Base-by-base conservation (phyloP, 2,329 filamentous ascomycete genomes). In the Emmonsiellopsis sp. region DNA sequence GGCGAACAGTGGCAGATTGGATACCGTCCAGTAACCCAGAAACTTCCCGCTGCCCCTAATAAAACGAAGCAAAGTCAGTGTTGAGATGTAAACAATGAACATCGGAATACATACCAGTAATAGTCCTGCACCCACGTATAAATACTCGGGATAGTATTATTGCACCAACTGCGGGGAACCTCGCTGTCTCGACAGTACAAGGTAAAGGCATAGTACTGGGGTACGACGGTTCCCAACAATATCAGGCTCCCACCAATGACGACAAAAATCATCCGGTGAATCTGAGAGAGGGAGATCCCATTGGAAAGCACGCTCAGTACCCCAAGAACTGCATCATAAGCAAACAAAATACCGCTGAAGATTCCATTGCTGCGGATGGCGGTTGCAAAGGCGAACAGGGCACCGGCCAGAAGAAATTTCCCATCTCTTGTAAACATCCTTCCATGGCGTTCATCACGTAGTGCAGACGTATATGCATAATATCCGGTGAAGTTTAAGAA, bases 91-190 rank as follows among this genome's bases (percentile, higher is more conserved):
- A 32, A 21, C 21, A 14, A 21, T 21, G 6, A 2, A 6, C 13
- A 21, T 13, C 11, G 5, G n/a, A 32, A 42, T 13, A 69, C 82
- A 68, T 77, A 95, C 91, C 93, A 98, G 70, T 98, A 97, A 62
- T 87, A 77, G 45, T 78, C 77, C 66, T 98, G 93, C 2, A 97
- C 92, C 75, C 87, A 97, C 0, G 83, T 79, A 70, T 95, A 97
- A 56, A 98, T 91, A 66, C 89, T 95, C 3, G 93, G 93, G 10
- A 91, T 58, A n/a, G 71, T 67, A 14, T 74, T 77, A 17, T 69
- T 65, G 67, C 93, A 98, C 93, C 93, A 98, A 3, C 83, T 80
- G 53, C 87, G 74, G 52, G 73, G 56, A 40, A 62, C 34, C 32
- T 54, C 14, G 17, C 64, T 54, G 43, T 64, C 62, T 14, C 64